Evolutionary conservation across 2,329 filamentous ascomycete genomes (phyloP).

Genomic region (Exophiala sp.): DNA sequence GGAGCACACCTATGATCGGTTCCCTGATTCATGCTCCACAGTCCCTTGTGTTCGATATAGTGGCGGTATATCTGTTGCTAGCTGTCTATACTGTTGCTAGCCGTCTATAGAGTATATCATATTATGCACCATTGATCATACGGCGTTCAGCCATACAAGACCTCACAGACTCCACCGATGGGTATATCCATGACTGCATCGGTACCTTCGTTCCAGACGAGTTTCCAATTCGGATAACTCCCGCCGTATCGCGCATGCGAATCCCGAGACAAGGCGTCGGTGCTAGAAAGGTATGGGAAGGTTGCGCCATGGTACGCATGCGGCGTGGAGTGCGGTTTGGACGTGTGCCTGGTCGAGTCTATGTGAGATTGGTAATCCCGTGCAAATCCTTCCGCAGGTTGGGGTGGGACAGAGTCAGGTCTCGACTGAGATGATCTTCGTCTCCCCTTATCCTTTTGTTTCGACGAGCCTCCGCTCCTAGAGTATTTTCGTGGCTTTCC

Average conservation of each 20-base stretch:
- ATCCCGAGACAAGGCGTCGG: background rate
- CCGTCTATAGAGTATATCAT: too few species aligned
- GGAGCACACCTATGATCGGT: too few species aligned
- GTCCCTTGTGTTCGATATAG: too few species aligned
- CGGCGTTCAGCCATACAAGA: conserved; percentile 72
- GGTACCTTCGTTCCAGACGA: conserved; percentile 83
- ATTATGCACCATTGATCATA: too few species aligned
- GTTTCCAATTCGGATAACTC: conserved; percentile 60
- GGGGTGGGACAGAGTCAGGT: background rate
- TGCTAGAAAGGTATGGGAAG: conserved; percentile 6
- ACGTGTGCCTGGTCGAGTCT: background rate
- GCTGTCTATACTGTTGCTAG: too few species aligned
- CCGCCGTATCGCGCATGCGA: background rate
- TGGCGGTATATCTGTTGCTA: too few species aligned
- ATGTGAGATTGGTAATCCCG: too few species aligned
- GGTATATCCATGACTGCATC: conserved; percentile 98
- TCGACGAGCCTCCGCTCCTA: conserved; percentile 23
- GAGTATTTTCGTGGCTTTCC: conserved; percentile 2
- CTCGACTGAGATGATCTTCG: conserved; percentile 10
- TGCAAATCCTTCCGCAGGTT: too few species aligned
- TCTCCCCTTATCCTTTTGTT: conserved; percentile 26
- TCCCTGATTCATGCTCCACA: too few species aligned
- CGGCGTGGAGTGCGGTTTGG: background rate
- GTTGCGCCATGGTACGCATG: background rate
- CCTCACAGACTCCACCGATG: conserved; percentile 87